Evolutionary conservation across 192 early-diverging fungal species (phyloP), one percentile per base, ranked within the genome.

Genomic region (Linnemannia hyalina): DNA sequence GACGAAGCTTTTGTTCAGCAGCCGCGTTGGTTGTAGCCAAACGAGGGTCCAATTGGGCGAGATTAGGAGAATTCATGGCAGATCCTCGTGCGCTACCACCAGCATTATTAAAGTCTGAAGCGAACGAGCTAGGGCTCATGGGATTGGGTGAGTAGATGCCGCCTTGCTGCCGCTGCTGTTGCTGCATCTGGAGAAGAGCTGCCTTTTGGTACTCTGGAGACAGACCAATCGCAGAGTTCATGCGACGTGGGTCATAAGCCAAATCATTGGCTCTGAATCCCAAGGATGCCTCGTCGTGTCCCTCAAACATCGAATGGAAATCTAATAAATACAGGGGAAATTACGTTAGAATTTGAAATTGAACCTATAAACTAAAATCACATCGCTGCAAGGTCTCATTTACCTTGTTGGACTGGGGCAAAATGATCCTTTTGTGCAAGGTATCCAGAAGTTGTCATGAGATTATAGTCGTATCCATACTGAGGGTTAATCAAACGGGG

Each of bases 1-100:
- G 81, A 57, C 91, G 88, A 40, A 92, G 81, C 65, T 91, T 92
- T 78, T 93, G 90, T 41, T 90, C 91, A 9, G 81, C 80, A 16
- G 82, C 69, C 55, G 73, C 78, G 44, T 76, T 82, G 68, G 75
- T 69, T 10, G 70, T 78, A 32, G 82, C 88, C 26, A 88, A 44
- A 16, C 88, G 82, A 68, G 90, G 80, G 40, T 88, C 85, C 75
- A 86, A 70, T 16, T 80, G 87, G 15, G 63, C 44, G 40, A 82
- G 47, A 65, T 78, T 76, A 65, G 80, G 79, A 46, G 72, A 78
- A 35, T 49, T 80, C 73, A 90, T 77, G 52, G 68, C 77, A 55
- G 80, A 89, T 68, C 74, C 87, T 23, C 75, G 60, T 16, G 70
- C 65, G 41, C 52, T 81, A 42, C 63, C 74, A 26, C 70, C 74